phyloP scores from a whole-genome alignment of 2,329 filamentous ascomycete species.

The Pyricularia sp. region DNA sequence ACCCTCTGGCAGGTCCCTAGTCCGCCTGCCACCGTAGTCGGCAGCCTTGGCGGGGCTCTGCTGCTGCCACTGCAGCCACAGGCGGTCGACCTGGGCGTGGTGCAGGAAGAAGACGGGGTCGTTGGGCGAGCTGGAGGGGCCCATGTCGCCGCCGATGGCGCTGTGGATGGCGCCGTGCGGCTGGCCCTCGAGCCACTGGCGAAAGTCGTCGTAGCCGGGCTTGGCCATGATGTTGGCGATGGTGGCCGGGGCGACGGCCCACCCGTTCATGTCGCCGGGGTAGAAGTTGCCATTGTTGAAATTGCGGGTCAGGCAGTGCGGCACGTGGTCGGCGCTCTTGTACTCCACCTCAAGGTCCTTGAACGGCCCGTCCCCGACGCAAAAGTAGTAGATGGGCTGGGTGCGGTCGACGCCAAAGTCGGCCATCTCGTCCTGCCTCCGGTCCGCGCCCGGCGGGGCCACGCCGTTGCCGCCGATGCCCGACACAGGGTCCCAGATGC shows the following conservation, averaged over 20 bases:
- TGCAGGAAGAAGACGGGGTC: conserved; percentile 38
- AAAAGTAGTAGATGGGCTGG: background rate
- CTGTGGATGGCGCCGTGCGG: conserved; percentile 16
- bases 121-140: conserved; percentile 21
- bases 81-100: conserved; percentile 34
- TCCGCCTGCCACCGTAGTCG: background rate
- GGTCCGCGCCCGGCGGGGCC: background rate
- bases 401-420: background rate
- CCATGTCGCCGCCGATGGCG: conserved; percentile 24
- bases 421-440: background rate
- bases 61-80: conserved; percentile 39
- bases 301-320: conserved; percentile 22
- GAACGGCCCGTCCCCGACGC: conserved; percentile 2
- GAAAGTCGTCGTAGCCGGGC: conserved; percentile 20
- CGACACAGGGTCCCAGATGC: background rate
- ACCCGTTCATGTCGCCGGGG: conserved; percentile 12
- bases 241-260: conserved; percentile 19
- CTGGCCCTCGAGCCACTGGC: conserved; percentile 18
- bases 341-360: background rate
- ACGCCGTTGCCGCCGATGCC: conserved; percentile 3
- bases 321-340: background rate
- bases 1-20: background rate
- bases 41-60: background rate
- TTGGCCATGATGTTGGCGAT: conserved; percentile 21
- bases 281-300: conserved; percentile 15